Evolutionary conservation across 192 early-diverging fungal genomes (phyloP), one percentile per base, ranked within the genome.

Genomic region (Powellomyces hirtus): DNA sequence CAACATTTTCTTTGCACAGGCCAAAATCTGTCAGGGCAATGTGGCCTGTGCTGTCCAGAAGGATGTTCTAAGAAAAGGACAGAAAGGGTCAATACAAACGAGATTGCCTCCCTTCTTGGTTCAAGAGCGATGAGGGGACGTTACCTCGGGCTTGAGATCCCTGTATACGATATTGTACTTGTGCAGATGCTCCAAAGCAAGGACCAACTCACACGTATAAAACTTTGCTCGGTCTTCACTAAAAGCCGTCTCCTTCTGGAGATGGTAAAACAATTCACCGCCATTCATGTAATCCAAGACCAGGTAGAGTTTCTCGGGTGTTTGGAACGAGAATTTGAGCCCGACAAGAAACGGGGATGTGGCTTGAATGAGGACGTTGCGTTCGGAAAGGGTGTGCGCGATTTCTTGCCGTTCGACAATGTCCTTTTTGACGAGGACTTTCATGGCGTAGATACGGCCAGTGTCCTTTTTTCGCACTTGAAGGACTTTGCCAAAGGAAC

Each of bases 311-410:
- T 93, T 88, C 24, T 86, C 80, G 0, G 84, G 74, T 0, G 88
- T 91, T 69, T 93, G 91, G 83, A 98, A 97, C 4, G 92, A 89
- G 75, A 93, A 95, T 74, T 95, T 94, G 53, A 98, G 81, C 24
- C 90, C 89, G 24, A 96, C 95, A 40, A 97, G 92, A 72, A 98
- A 98, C 26, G 96, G 94, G 62, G 94, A 86, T 24, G 77, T 69
- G 0, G 85, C 84, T 38, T 83, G 81, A 38, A 91, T 85, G 7
- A 91, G 75, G 27, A 92, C 89, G 73, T 90, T 91, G 31, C 89
- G 83, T 70, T 93, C 91, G 0, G 89, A 81, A 1, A 92, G 71
- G 7, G 91, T 92, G 64, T 92, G 90, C 46, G 76, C 81, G 26
- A 93, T 75, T 68, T 91, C 88, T 59, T 90, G 85, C 45, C 88